Evolutionary conservation across 257 asterid species (phyloP).

Genomic region (Nicotiana attenuata): DNA sequence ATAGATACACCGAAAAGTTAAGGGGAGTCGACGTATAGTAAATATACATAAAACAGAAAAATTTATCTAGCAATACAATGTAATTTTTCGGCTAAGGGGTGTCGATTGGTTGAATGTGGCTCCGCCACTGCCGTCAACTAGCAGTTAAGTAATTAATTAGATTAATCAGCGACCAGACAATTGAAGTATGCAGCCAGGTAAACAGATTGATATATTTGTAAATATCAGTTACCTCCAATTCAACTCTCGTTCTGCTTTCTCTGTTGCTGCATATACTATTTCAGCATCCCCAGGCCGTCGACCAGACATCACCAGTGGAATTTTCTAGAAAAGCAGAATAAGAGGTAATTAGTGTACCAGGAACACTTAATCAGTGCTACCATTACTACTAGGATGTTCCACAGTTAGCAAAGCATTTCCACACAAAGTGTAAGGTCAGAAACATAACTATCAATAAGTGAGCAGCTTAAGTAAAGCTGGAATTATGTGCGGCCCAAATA

Average conservation of each 20-base stretch:
- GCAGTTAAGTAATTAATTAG: not conserved
- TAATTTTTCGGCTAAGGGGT: too few species aligned
- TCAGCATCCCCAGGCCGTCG: constrained; percentile 96
- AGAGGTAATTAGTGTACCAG: not conserved
- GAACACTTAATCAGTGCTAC: not conserved
- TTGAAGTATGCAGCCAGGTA: not conserved
- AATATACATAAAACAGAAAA: too few species aligned
- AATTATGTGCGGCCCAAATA: not conserved
- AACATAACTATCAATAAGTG: not conserved
- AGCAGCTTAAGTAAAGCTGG: not conserved
- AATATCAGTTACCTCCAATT: constrained; percentile 78
- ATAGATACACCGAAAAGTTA: too few species aligned
- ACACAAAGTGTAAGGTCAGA: not conserved
- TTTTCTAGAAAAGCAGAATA: constrained; percentile 43
- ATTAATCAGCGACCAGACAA: not conserved
- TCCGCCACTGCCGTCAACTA: not conserved
- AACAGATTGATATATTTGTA: not conserved
- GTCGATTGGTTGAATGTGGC: too few species aligned
- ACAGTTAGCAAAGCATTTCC: not conserved
- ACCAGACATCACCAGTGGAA: constrained; percentile 72
- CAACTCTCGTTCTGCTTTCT: constrained; percentile 80
- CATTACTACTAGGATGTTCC: not conserved
- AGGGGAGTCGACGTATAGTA: too few species aligned
- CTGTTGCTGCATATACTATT: constrained; percentile 76
- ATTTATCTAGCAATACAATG: too few species aligned